These are phyloP conservation scores for Trametes cinnabarina DNA, from an alignment of 768 basidiomycete genomes.

Conservation along the genomic window DNA sequence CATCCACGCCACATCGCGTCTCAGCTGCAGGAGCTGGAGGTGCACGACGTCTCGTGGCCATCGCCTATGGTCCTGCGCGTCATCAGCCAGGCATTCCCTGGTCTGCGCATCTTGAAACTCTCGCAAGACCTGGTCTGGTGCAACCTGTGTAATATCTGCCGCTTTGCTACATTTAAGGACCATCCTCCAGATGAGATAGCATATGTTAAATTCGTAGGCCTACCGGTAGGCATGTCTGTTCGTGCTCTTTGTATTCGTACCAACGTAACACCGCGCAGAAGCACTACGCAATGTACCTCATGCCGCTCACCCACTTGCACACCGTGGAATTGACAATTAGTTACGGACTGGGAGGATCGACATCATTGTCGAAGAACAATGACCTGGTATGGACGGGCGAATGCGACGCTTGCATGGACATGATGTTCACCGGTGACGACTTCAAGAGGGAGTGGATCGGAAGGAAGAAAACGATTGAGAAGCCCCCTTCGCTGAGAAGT, in stretches of 20 bases:
- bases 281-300: conserved; percentile 5
- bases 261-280: not conserved
- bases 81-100: conserved; percentile 8
- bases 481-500: conserved; percentile 7
- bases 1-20: conserved; percentile 10
- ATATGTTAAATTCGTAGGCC: conserved; percentile 17
- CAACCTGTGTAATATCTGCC: conserved; percentile 18
- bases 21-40: conserved; percentile 10
- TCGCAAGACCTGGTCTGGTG: conserved; percentile 18
- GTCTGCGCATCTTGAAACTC: conserved; percentile 10
- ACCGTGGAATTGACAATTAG: conserved; percentile 5
- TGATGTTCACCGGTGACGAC: conserved; percentile 8
- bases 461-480: conserved; percentile 8
- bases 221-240: conserved; percentile 10
- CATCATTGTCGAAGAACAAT: not conserved
- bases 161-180: conserved; percentile 15
- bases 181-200: conserved; percentile 11
- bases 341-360: conserved; percentile 7
- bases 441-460: conserved; percentile 8
- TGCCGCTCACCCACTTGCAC: conserved; percentile 3
- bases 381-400: conserved; percentile 15
- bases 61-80: conserved; percentile 8
- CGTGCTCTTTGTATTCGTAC: not conserved
- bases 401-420: conserved; percentile 18
- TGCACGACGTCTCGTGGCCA: conserved; percentile 17